Evolutionary conservation across 345 rosid species (phyloP).

Genomic region (Lepidium sativum): DNA sequence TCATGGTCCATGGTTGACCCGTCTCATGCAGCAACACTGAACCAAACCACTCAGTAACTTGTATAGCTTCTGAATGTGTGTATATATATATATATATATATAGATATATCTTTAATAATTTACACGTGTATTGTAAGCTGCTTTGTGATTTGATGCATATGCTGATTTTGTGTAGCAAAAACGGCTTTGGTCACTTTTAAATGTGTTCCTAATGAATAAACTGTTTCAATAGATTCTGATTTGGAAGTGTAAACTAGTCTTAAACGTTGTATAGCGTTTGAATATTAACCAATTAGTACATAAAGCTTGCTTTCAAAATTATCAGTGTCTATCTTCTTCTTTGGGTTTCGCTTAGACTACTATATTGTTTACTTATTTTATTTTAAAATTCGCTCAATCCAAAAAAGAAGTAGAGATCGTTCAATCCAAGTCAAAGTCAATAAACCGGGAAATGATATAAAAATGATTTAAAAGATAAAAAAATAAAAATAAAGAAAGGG

Average conservation of each 20-base stretch:
- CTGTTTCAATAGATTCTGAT: not conserved
- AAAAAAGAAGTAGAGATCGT: too few relatives aligned
- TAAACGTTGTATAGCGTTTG: not conserved
- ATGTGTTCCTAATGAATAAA: constrained; percentile 2
- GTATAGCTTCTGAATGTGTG: constrained; percentile 17
- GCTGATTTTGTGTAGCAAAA: constrained; percentile 25
- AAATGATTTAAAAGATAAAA: too few relatives aligned
- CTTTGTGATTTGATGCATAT: constrained; percentile 21
- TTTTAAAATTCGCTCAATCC: too few relatives aligned
- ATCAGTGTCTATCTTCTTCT: too few relatives aligned
- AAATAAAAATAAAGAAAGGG: too few relatives aligned
- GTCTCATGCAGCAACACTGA: constrained; percentile 27
- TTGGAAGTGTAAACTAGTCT: not conserved
- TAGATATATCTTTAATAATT: not conserved
- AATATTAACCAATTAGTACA: not conserved
- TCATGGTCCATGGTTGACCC: constrained; percentile 63
- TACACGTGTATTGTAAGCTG: constrained; percentile 21
- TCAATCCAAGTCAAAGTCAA: not conserved
- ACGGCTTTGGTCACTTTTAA: constrained; percentile 9
- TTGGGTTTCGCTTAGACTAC: too few relatives aligned
- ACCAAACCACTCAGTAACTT: constrained; percentile 3
- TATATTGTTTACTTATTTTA: too few relatives aligned
- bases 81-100: too few relatives aligned
- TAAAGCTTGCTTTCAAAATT: too few relatives aligned
- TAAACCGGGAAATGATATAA: not conserved